Conservation (phyloP, 1,139 yeast species). For the Barnettozyma hawaiiensis region DNA sequence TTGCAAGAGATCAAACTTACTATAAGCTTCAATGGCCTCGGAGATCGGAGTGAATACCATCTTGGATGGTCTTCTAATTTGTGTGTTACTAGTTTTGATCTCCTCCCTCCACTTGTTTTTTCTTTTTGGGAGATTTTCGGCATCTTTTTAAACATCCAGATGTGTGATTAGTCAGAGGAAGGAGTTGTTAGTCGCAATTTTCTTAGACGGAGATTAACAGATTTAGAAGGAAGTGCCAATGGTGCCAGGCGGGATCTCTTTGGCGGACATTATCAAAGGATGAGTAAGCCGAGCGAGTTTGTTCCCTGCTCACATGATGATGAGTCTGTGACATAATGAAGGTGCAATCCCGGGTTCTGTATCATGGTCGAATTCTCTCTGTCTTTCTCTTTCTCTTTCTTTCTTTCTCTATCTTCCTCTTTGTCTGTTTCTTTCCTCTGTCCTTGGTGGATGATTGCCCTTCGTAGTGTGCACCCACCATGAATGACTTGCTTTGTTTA, state of each 20-base stretch:
- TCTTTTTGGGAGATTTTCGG: background rate
- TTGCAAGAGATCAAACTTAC: constrained; percentile 22
- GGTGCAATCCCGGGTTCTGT: too few relatives aligned
- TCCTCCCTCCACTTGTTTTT: too few relatives aligned
- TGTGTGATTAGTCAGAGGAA: constrained; percentile 1
- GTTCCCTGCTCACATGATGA: too few relatives aligned
- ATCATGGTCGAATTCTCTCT: too few relatives aligned
- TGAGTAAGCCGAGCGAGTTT: background rate
- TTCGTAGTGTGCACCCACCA: constrained; percentile 2
- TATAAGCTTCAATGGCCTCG: constrained; percentile 75
- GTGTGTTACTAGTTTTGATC: background rate
- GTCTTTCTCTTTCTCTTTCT: background rate
- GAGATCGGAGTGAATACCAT: constrained; percentile 49
- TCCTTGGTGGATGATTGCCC: too few relatives aligned
- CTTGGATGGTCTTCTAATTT: background rate
- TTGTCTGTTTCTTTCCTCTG: too few relatives aligned
- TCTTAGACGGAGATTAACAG: constrained; percentile 1
- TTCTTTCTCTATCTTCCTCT: too few relatives aligned
- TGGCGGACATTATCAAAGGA: too few relatives aligned
- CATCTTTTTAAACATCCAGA: background rate
- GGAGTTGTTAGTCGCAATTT: too few relatives aligned
- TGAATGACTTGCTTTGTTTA: background rate
- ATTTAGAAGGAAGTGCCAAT: background rate
- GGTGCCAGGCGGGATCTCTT: too few relatives aligned
- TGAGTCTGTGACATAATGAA: too few relatives aligned